phyloP scores from a whole-genome alignment of 23 red algal genomes.

The Cyanidiococcus yangmingshanensis region DNA sequence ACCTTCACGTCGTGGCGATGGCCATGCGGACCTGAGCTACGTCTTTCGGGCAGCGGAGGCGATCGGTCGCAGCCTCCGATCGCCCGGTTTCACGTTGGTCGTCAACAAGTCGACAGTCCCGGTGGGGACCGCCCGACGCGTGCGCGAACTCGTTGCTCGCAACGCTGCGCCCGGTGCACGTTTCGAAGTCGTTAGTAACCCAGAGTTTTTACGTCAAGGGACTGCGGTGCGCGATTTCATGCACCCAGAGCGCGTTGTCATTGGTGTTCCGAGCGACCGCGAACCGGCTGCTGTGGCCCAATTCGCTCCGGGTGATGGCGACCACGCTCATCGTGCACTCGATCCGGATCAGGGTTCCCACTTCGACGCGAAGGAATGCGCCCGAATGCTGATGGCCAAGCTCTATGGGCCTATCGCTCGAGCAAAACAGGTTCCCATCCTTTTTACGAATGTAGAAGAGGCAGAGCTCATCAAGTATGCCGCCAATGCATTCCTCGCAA shows the following conservation, averaged over 20 bases:
- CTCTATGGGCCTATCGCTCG: conserved; percentile 20
- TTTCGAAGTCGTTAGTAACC: conserved; percentile 29
- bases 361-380: background rate
- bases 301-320: background rate
- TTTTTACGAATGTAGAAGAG: conserved; percentile 24
- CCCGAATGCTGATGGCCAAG: background rate
- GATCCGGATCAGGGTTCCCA: background rate
- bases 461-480: conserved; percentile 33
- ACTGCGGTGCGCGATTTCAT: conserved; percentile 29
- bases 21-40: conserved; percentile 30
- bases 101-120: conserved; percentile 33
- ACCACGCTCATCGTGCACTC: background rate
- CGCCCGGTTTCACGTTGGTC: conserved; percentile 24
- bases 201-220: conserved; percentile 32
- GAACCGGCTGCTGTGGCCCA: background rate
- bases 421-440: background rate
- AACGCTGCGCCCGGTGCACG: background rate
- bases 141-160: conserved; percentile 10
- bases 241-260: conserved; percentile 19
- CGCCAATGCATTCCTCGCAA: conserved; percentile 27
- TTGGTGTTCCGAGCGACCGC: background rate
- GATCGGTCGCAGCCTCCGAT: conserved; percentile 3
- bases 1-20: conserved; percentile 30
- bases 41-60: conserved; percentile 24
- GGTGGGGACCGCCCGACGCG: conserved; percentile 19